Evolutionary conservation across 208 protist genomes (phyloP).

Genomic region (Eutreptiella sp.): DNA sequence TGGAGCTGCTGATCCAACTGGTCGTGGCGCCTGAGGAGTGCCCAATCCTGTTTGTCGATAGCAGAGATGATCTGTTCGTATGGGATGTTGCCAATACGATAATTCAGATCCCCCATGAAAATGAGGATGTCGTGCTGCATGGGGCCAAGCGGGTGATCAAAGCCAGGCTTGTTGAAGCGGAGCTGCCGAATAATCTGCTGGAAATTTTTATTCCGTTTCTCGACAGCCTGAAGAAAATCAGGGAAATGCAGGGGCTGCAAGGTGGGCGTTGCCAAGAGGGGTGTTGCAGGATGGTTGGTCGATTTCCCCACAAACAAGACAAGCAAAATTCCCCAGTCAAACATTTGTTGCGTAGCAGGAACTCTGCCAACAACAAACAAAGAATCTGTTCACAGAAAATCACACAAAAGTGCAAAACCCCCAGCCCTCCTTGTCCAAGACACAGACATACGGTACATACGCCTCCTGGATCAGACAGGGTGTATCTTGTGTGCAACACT

Average conservation of each 20-base stretch:
- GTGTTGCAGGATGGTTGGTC: too few relatives aligned
- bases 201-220: constrained; percentile 79
- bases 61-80: constrained; percentile 59
- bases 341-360: too few relatives aligned
- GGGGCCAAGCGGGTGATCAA: constrained; percentile 43
- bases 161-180: constrained; percentile 65
- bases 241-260: too few relatives aligned
- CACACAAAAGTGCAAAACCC: too few relatives aligned
- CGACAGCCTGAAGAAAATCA: constrained; percentile 67
- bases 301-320: too few relatives aligned
- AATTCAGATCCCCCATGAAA: constrained; percentile 85
- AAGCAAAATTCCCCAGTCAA: too few relatives aligned
- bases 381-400: too few relatives aligned
- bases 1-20: constrained; percentile 62
- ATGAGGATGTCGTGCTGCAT: constrained; percentile 74
- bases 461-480: too few relatives aligned
- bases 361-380: too few relatives aligned
- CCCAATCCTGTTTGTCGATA: constrained; percentile 32
- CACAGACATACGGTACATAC: too few relatives aligned
- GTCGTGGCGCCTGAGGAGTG: constrained; percentile 59
- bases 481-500: too few relatives aligned
- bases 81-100: constrained; percentile 62
- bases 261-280: constrained; percentile 75
- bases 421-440: too few relatives aligned
- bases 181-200: constrained; percentile 67